A percentile compares a stretch with the other conserved stretches of the same genome.
phyloP scores from a whole-genome alignment of 2,329 filamentous ascomycete genomes.

The Hypoxylon rubiginosum region DNA sequence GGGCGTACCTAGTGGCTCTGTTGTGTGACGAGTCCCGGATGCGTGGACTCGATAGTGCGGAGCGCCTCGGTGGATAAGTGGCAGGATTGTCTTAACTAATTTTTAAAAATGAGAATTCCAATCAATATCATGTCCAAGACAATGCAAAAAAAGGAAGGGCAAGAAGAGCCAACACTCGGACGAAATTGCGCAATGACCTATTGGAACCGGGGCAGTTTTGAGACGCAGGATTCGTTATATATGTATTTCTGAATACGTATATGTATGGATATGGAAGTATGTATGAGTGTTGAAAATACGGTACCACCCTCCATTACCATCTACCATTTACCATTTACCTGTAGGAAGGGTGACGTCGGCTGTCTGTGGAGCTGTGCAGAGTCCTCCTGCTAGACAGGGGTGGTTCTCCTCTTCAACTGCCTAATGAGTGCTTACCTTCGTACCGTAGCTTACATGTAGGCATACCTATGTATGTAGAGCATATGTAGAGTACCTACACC shows the following conservation, averaged over 20 bases:
- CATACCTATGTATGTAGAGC: too few species aligned
- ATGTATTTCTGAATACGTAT: slow-evolving; percentile 13
- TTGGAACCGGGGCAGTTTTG: slow-evolving; percentile 14
- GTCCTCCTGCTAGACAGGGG: slow-evolving; percentile 8
- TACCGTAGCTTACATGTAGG: background rate
- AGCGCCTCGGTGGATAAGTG: slow-evolving; percentile 38
- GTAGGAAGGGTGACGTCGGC: slow-evolving; percentile 37
- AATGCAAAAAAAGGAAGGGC: slow-evolving; percentile 8
- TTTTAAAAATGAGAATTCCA: slow-evolving; percentile 24
- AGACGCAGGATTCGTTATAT: slow-evolving; percentile 29
- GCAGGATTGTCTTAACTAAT: slow-evolving; percentile 19
- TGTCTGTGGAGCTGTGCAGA: slow-evolving; percentile 27
- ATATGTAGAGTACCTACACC: slow-evolving; percentile 9
- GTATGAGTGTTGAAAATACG: slow-evolving; percentile 25
- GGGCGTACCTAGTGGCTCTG: slow-evolving; percentile 24
- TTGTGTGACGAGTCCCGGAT: slow-evolving; percentile 37
- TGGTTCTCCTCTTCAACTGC: slow-evolving; percentile 1
- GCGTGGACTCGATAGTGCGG: slow-evolving; percentile 40
- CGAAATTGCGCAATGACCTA: slow-evolving; percentile 25
- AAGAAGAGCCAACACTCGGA: slow-evolving; percentile 6
- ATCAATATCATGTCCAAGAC: slow-evolving; percentile 34
- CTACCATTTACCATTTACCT: background rate
- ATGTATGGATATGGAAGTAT: slow-evolving; percentile 15
- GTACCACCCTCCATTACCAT: slow-evolving; percentile 8
- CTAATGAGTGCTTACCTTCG: slow-evolving; percentile 11